Evolutionary conservation across 495 filamentous ascomycete genomes (phyloP).

Genomic region (Daldinia concentrica): DNA sequence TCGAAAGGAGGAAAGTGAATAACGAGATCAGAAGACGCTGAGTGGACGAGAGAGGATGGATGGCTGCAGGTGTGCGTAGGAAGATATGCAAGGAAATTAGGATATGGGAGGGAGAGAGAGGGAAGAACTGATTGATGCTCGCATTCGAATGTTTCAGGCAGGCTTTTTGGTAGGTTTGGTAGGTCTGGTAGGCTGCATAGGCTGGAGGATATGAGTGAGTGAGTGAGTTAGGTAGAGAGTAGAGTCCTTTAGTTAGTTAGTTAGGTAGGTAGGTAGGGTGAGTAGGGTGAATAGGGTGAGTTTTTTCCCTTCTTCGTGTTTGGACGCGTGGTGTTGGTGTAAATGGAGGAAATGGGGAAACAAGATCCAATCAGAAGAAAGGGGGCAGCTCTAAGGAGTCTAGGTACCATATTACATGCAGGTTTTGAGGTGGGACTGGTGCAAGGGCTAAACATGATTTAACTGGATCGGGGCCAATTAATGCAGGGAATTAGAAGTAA

Average conservation of each 20-base stretch:
- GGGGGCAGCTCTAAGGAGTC: constrained; percentile 4
- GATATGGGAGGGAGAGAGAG: constrained; percentile 21
- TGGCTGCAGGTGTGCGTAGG: constrained; percentile 31
- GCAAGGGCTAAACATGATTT: constrained; percentile 32
- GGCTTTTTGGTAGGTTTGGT: constrained; percentile 24
- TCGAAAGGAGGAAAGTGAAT: constrained; percentile 25
- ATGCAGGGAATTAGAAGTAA: constrained; percentile 31
- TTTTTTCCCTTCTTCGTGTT: constrained; percentile 27
- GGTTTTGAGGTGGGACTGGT: constrained; percentile 22
- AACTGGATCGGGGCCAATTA: constrained; percentile 31
- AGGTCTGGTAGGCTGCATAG: not conserved
- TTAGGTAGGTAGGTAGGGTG: not conserved
- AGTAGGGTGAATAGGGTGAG: not conserved
- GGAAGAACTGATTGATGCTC: constrained; percentile 43
- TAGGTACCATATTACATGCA: constrained; percentile 28
- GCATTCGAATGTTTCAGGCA: constrained; percentile 47
- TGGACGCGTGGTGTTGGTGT: constrained; percentile 45
- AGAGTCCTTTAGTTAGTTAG: too few species aligned
- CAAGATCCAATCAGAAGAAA: constrained; percentile 31
- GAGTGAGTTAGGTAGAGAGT: not conserved
- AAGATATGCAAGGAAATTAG: constrained; percentile 34
- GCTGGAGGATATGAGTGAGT: not conserved
- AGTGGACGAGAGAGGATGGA: constrained; percentile 32
- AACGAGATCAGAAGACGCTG: constrained; percentile 33
- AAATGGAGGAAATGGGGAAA: constrained; percentile 17